A percentile compares a stretch with the other conserved stretches of the same genome.
These are phyloP conservation scores for Chlorella sorokiniana DNA, from an alignment of 139 green algal genomes.

Conservation along the genomic window DNA sequence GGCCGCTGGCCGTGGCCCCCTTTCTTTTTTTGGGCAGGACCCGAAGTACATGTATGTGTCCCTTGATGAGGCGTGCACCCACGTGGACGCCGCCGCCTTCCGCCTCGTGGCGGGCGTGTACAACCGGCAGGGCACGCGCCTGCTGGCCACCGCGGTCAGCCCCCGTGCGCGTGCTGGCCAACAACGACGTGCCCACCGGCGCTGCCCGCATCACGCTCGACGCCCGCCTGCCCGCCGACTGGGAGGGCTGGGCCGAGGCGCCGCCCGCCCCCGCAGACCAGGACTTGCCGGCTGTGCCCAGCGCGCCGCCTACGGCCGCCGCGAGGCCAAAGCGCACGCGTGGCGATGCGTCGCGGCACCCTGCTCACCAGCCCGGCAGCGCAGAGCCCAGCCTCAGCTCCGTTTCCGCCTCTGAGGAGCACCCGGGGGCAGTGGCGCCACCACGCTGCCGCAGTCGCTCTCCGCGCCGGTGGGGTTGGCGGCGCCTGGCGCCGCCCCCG, in stretches of 20 bases:
- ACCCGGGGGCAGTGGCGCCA: too few species aligned
- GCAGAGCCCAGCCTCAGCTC: too few species aligned
- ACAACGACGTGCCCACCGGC: conserved; percentile 72
- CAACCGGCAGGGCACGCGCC: conserved; percentile 13
- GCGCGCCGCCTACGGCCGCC: neutral
- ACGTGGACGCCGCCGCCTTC: conserved; percentile 55
- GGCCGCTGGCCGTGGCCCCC: neutral
- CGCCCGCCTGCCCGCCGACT: neutral
- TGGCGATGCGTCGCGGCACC: neutral
- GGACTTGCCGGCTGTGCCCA: neutral
- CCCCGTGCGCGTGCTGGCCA: conserved; percentile 66
- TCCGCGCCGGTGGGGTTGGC: too few species aligned
- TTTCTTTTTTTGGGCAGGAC: conserved; percentile 49
- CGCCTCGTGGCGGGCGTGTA: conserved; percentile 44
- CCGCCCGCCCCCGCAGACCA: neutral
- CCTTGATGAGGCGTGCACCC: conserved; percentile 73
- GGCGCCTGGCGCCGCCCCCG: too few species aligned
- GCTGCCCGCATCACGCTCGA: conserved; percentile 55
- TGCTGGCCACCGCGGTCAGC: conserved; percentile 53
- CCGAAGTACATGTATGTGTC: conserved; percentile 64
- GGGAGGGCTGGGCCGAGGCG: conserved; percentile 28
- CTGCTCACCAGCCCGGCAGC: too few species aligned
- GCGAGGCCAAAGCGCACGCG: neutral
- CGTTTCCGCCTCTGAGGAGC: too few species aligned
- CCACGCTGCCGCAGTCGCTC: too few species aligned